These are phyloP conservation scores for Amylostereum areolatum DNA, from an alignment of 1,284 basidiomycete genomes.

Conservation along the genomic window DNA sequence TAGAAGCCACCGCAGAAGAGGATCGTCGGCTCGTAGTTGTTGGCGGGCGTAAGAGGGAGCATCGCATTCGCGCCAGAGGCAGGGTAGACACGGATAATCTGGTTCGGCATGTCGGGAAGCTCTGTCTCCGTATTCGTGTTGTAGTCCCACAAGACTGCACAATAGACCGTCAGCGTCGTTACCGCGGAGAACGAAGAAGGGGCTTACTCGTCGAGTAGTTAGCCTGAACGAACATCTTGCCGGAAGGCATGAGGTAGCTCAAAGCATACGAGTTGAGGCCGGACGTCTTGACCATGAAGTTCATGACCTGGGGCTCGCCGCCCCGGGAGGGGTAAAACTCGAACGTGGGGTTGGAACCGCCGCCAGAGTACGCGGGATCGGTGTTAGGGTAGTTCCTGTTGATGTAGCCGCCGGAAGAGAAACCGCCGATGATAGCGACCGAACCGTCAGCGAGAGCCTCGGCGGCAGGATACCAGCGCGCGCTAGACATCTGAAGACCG, in stretches of 20 bases:
- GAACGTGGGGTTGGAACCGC: conserved; percentile 61
- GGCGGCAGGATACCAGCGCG: conserved; percentile 87
- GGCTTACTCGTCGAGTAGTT: conserved; percentile 70
- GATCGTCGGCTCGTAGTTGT: conserved; percentile 83
- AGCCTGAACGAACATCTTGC: conserved; percentile 81
- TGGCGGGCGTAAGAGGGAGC: conserved; percentile 85
- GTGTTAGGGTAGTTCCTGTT: conserved; percentile 75
- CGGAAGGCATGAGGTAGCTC: conserved; percentile 81
- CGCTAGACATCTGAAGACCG: conserved; percentile 65
- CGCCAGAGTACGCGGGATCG: conserved; percentile 61
- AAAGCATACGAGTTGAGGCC: conserved; percentile 90
- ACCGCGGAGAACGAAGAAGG: conserved; percentile 7
- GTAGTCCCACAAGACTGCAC: conserved; percentile 59
- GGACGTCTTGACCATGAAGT: conserved; percentile 77
- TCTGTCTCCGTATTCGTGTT: conserved; percentile 52
- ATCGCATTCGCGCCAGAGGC: conserved; percentile 88
- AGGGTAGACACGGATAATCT: conserved; percentile 84
- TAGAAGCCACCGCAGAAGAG: conserved; percentile 87
- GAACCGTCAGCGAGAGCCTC: conserved; percentile 66
- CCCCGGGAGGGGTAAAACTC: conserved; percentile 80
- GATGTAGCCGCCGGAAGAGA: conserved; percentile 82
- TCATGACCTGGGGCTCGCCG: conserved; percentile 52
- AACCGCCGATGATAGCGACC: conserved; percentile 74
- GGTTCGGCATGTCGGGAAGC: conserved; percentile 56
- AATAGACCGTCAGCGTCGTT: not conserved